A percentile compares a stretch with the other conserved stretches of the same genome.
Evolutionary conservation across 2,329 filamentous ascomycete genomes (phyloP).

Genomic region (Trichoderma harzianum): DNA sequence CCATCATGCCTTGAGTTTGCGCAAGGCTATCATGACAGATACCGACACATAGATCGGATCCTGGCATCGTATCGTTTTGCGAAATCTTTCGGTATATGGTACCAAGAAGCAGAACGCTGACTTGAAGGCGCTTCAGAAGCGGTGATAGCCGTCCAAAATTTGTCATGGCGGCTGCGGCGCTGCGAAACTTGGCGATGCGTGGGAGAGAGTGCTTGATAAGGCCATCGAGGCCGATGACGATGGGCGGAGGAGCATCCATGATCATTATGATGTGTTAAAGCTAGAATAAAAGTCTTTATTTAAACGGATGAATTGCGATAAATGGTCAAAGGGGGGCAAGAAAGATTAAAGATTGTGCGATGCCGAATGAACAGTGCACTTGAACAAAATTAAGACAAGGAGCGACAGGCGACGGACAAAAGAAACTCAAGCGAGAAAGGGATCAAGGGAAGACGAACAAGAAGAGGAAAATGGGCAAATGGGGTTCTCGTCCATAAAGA

Average conservation of each 20-base stretch:
- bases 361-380: neutral
- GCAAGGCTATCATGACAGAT: slow-evolving; percentile 8
- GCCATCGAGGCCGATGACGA: slow-evolving; percentile 10
- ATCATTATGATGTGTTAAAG: neutral
- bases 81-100: neutral
- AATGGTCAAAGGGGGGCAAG: neutral
- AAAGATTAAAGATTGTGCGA: neutral
- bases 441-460: neutral
- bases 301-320: neutral
- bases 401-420: neutral
- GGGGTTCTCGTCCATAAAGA: neutral
- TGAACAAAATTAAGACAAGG: neutral
- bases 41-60: neutral
- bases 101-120: neutral
- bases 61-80: neutral
- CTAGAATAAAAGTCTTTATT: neutral
- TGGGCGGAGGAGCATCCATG: neutral
- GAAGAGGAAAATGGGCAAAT: neutral
- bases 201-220: slow-evolving; percentile 10
- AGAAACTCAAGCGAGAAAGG: neutral
- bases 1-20: slow-evolving; percentile 13
- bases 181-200: neutral
- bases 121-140: slow-evolving; percentile 6
- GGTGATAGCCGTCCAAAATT: neutral
- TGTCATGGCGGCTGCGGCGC: neutral